Evolutionary conservation across 116 monocot species (phyloP), one percentile per base, ranked within the genome.

Genomic region (Dioscorea cayenensis): DNA sequence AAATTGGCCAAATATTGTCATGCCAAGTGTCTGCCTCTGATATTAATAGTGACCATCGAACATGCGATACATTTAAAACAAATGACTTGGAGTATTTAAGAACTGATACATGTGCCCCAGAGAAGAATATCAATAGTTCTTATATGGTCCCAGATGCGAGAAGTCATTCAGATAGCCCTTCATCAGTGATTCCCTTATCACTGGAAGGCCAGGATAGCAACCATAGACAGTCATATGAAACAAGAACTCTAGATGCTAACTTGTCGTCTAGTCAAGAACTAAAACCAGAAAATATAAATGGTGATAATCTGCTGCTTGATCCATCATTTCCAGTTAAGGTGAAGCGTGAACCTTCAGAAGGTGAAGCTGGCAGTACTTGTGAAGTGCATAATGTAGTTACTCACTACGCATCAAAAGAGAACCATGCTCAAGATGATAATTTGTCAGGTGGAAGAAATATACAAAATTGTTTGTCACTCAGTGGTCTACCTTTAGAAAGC

Each of bases 271-370:
- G 21, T 61, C 29, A 21, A 49, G 69, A 60, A 37, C 38, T 43
- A 65, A 55, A 43, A 21, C 17, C 43, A 32, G 19, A 16, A 36
- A 3, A 49, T 23, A 6, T 66, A 52, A 68, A 71, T 77, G 61
- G 55, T 60, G 28, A 20, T 64, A 68, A 38, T 77, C 51, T 71
- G 49, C 43, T 49, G 10, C 19, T 58, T 74, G 37, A 50, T 51
- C 65, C 71, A 13, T 37, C 32, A 1, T 36, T 36, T 50, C 55
- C 22, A 32, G 21, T 36, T 52, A 64, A 36, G 6, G 55, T 77
- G 63, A 77, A 78, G 71, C 37, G n/a, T 28, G 67, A 72, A 48
- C 71, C 71, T 70, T 66, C n/a, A 19, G 70, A 66, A 64, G 74
- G 71, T 62, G 22, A 43, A 23, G 20, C 19, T 2, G 25, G 65